These are phyloP conservation scores for Cyamopsis tetragonoloba DNA, from an alignment of 306 rosid species.

Conservation along the genomic window DNA sequence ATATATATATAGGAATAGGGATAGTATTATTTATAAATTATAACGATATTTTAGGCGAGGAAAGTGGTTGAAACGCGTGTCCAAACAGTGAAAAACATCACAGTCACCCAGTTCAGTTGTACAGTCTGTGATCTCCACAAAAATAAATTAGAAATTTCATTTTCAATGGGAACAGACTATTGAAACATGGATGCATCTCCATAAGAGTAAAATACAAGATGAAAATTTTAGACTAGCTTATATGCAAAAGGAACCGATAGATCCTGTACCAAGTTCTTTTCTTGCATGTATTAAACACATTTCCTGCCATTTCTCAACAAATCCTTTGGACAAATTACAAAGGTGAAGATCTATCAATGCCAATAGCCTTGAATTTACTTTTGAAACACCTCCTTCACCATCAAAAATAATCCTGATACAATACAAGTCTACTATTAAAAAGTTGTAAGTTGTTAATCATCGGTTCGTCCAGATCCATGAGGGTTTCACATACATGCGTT, in stretches of 20 bases:
- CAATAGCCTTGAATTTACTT: constrained; percentile 14
- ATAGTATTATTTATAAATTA: neutral
- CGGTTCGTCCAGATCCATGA: constrained; percentile 18
- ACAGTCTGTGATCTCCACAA: neutral
- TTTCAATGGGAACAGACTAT: constrained; percentile 21
- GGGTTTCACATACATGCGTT: constrained; percentile 9
- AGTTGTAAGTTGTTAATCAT: constrained; percentile 15
- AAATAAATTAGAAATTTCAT: constrained; percentile 8
- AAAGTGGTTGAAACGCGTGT: neutral
- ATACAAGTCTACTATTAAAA: constrained; percentile 28
- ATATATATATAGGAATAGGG: too few species aligned
- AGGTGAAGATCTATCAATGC: constrained; percentile 13
- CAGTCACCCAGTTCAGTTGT: neutral
- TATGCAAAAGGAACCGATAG: constrained; percentile 3
- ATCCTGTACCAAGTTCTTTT: constrained; percentile 3
- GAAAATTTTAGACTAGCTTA: constrained; percentile 6
- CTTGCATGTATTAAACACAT: constrained; percentile 16
- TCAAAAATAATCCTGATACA: constrained; percentile 10
- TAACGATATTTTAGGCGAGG: neutral
- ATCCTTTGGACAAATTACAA: constrained; percentile 31
- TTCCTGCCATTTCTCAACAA: constrained; percentile 21
- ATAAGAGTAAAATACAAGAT: constrained; percentile 24
- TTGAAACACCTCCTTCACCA: constrained; percentile 16
- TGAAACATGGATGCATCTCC: constrained; percentile 16
- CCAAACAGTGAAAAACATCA: neutral